Conservation (phyloP, 768 basidiomycete species). For the Calocera cornea region DNA sequence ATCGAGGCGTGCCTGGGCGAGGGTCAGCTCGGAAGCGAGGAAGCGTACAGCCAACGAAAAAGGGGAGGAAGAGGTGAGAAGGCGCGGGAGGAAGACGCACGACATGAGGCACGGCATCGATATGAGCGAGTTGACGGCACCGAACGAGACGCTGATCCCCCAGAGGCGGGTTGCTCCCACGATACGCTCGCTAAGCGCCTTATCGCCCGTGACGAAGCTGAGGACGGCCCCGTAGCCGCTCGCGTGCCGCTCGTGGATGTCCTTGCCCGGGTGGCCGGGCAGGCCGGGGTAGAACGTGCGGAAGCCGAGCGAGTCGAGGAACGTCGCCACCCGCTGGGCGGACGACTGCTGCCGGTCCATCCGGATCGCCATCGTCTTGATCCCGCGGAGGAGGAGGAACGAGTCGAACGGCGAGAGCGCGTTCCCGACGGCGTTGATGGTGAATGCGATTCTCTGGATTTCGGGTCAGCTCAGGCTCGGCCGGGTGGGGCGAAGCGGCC, state of each 20-base stretch:
- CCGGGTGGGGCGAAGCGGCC: slow-evolving; percentile 8
- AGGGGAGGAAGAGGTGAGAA: slow-evolving; percentile 18
- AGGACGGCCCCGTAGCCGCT: slow-evolving; percentile 86
- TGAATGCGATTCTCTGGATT: slow-evolving; percentile 70
- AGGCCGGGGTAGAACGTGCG: slow-evolving; percentile 87
- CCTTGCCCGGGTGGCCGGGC: slow-evolving; percentile 61
- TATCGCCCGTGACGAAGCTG: slow-evolving; percentile 88
- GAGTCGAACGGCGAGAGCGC: slow-evolving; percentile 90
- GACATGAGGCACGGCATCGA: slow-evolving; percentile 99
- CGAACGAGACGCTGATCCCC: slow-evolving; percentile 97
- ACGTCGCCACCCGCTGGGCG: slow-evolving; percentile 69
- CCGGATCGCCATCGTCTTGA: slow-evolving; percentile 89
- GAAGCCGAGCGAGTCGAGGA: slow-evolving; percentile 76
- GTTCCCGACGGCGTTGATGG: slow-evolving; percentile 87
- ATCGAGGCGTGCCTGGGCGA: slow-evolving; percentile 81
- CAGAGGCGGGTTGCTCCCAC: slow-evolving; percentile 87
- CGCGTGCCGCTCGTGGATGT: slow-evolving; percentile 82
- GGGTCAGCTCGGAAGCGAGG: slow-evolving; percentile 3
- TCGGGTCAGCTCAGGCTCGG: too few species aligned
- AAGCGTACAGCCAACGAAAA: background rate
- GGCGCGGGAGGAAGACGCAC: slow-evolving; percentile 40
- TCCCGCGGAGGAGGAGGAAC: slow-evolving; percentile 88
- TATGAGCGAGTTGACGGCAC: slow-evolving; percentile 94
- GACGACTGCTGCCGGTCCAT: slow-evolving; percentile 89
- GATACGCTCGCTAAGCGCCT: slow-evolving; percentile 76